Percentiles rank a stretch among this genome's conserved stretches.
Evolutionary conservation across 108 stramenopile genomes (phyloP).

Genomic region (Nitzschia sp.): DNA sequence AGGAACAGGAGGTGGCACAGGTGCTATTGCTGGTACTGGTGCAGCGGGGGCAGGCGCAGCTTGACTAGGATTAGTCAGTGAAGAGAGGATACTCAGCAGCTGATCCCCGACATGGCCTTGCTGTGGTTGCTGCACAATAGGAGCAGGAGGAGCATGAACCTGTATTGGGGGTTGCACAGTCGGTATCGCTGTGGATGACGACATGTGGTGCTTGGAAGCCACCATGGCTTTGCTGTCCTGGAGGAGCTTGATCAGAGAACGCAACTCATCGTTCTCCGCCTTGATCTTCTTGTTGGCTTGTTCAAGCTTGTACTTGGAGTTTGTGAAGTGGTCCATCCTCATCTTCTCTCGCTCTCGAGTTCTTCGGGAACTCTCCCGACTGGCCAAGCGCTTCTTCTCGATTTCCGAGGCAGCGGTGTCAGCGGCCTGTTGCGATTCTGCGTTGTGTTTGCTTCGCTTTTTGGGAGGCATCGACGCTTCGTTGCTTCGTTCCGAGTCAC

Average conservation of each 20-base stretch:
- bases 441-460: too few relatives aligned
- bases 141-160: not conserved
- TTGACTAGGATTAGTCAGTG: too few relatives aligned
- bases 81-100: not conserved
- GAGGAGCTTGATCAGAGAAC: conserved; percentile 3
- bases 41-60: not conserved
- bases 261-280: conserved; percentile 16
- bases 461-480: too few relatives aligned
- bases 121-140: not conserved
- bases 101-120: not conserved
- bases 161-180: not conserved
- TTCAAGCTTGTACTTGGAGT: conserved; percentile 8
- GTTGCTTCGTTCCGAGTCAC: too few relatives aligned
- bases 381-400: conserved; percentile 23
- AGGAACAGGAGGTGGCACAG: not conserved
- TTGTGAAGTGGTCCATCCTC: conserved; percentile 17
- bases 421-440: too few relatives aligned
- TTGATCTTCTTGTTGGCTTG: conserved; percentile 14
- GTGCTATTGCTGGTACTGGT: not conserved
- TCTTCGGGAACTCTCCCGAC: conserved; percentile 14
- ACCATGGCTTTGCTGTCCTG: conserved; percentile 2
- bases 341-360: conserved; percentile 21
- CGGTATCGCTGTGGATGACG: not conserved
- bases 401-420: not conserved
- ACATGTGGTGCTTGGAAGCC: not conserved